Percentiles rank a stretch among this genome's conserved stretches.
Evolutionary conservation across 2,329 filamentous ascomycete species (phyloP).

Genomic region (Diplodia corticola): DNA sequence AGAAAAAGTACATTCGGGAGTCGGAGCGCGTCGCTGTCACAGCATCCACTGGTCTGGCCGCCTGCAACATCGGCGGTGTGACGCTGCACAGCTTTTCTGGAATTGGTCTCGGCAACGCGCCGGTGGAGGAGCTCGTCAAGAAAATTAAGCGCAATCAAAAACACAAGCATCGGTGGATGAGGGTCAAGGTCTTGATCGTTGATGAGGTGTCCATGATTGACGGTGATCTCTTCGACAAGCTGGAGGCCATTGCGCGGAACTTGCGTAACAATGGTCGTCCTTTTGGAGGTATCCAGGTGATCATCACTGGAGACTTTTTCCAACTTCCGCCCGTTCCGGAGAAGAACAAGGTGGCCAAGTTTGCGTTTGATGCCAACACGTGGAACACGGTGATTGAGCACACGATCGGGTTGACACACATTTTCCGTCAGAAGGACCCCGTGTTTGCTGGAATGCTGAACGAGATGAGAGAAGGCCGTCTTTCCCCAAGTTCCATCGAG

Average conservation of each 20-base stretch:
- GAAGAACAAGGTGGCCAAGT: slow-evolving; percentile 70
- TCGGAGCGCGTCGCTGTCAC: slow-evolving; percentile 88
- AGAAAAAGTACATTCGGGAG: slow-evolving; percentile 72
- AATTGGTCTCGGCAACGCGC: slow-evolving; percentile 92
- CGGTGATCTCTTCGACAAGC: slow-evolving; percentile 93
- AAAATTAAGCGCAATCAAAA: slow-evolving; percentile 90
- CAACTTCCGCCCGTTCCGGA: slow-evolving; percentile 94
- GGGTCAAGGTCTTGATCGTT: slow-evolving; percentile 82
- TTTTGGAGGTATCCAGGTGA: slow-evolving; percentile 92
- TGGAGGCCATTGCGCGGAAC: slow-evolving; percentile 80
- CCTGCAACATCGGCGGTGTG: slow-evolving; percentile 94
- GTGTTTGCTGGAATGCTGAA: slow-evolving; percentile 95
- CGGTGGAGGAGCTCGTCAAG: slow-evolving; percentile 74
- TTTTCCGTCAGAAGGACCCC: slow-evolving; percentile 91
- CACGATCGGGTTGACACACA: slow-evolving; percentile 90
- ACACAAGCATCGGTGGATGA: slow-evolving; percentile 83
- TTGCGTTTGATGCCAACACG: slow-evolving; percentile 87
- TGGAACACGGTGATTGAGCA: slow-evolving; percentile 94
- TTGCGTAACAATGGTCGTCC: slow-evolving; percentile 88
- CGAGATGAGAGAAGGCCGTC: slow-evolving; percentile 88
- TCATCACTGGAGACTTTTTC: slow-evolving; percentile 97
- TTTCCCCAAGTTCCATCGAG: slow-evolving; percentile 72
- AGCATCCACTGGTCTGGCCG: slow-evolving; percentile 91
- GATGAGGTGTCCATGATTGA: slow-evolving; percentile 99
- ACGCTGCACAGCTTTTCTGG: slow-evolving; percentile 95